phyloP scores from a whole-genome alignment of 306 rosid genomes.

The Acacia acuminata region DNA sequence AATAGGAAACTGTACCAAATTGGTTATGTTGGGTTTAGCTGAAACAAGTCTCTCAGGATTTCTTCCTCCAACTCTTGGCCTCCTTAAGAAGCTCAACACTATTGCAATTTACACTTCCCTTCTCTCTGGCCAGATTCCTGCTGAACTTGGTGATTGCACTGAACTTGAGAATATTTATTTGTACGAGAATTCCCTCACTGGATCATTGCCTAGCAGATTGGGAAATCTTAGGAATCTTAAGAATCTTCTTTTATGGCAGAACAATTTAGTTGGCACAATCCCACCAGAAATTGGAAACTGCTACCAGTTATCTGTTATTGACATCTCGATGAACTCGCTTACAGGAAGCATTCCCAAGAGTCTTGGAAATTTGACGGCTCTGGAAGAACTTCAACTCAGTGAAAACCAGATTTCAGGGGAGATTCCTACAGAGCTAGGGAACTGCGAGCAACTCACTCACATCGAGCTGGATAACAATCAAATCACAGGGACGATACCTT shows the following conservation, averaged over 20 bases:
- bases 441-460: conserved; percentile 43
- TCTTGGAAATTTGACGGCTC: conserved; percentile 47
- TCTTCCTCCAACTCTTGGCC: conserved; percentile 52
- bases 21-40: conserved; percentile 59
- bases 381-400: conserved; percentile 56
- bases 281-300: conserved; percentile 61
- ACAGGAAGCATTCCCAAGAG: conserved; percentile 56
- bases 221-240: conserved; percentile 52
- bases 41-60: conserved; percentile 62
- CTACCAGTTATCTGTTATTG: conserved; percentile 47
- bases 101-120: conserved; percentile 61
- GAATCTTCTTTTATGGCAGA: conserved; percentile 58
- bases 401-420: conserved; percentile 64
- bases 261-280: conserved; percentile 59
- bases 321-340: conserved; percentile 52
- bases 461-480: conserved; percentile 57
- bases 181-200: conserved; percentile 57
- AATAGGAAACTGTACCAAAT: conserved; percentile 53
- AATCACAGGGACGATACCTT: conserved; percentile 53
- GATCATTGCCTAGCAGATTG: conserved; percentile 51
- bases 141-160: conserved; percentile 56
- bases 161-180: conserved; percentile 52
- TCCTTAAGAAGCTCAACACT: conserved; percentile 50
- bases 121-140: conserved; percentile 59
- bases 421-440: conserved; percentile 54